Evolutionary conservation across 108 stramenopile genomes (phyloP), one percentile per base, ranked within the genome.

Genomic region (Cyclotella kingstonii): DNA sequence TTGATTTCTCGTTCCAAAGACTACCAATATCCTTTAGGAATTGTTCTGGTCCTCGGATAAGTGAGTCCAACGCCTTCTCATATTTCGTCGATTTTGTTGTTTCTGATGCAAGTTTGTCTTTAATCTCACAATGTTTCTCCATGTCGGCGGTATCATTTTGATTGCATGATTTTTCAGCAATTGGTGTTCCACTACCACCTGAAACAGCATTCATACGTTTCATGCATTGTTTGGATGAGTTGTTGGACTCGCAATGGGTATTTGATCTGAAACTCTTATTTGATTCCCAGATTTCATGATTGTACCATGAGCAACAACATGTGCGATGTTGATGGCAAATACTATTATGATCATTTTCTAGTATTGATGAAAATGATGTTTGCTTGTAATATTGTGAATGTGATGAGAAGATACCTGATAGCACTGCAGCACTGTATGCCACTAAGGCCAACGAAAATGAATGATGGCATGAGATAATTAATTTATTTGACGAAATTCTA

Each of bases 101-200:
- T 17, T 35, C 33, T 53, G 15, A 2, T 36, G 33, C 5, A 36
- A n/a, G n/a, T n/a, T 38, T 31, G 9, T 17, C 44, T 9, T 48
- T 50, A 14, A 29, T 1, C 19, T 49, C 48, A 14, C 10, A 21
- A 14, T 28, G 21, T 43, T 17, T 41, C 29, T 29, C 5, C 4
- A 15, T 39, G 36, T 31, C 25, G 0, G 19, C 9, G 23, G 17
- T 9, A 31, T 54, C 43, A 26, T 8, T 36, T 19, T 36, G 25
- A 17, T 47, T 57, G 12, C 36, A 31, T 39, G 58, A 27, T 21
- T 57, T 57, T 29, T 68, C 66, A 17, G 15, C 70, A 61, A 71
- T 19, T 71, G 70, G 26, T 71, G 70, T 47, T 62, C 70, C 70
- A 57, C n/a, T 51, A 42, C 63, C 70, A 63, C 63, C 63, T 27